Percentiles rank a stretch among this genome's conserved stretches.
Conservation (phyloP, 1,284 basidiomycete genomes). For the Apiotrichum porosum region DNA sequence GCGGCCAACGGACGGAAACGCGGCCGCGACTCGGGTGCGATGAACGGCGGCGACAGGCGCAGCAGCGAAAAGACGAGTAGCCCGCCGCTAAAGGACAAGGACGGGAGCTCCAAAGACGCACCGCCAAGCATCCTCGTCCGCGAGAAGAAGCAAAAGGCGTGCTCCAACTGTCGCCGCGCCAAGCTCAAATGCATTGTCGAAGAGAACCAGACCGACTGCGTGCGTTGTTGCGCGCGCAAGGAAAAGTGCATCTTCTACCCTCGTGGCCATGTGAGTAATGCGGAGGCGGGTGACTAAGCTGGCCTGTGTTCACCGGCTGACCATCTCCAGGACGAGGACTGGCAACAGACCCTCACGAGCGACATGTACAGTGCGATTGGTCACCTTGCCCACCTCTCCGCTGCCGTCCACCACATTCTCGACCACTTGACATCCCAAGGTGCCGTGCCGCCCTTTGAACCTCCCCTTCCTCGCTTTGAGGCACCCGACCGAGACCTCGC, state of each 20-base stretch:
- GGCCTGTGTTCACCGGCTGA: no score
- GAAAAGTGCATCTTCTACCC: constrained; percentile 42
- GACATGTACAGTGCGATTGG: constrained; percentile 31
- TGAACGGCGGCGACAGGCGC: no score
- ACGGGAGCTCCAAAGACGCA: constrained; percentile 5
- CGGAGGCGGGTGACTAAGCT: no score
- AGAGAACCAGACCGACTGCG: constrained; percentile 31
- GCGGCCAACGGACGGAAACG: no score
- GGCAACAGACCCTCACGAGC: constrained; percentile 35
- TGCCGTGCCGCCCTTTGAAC: constrained; percentile 26
- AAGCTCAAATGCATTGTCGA: constrained; percentile 44
- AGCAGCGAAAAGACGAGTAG: no score
- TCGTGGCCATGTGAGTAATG: constrained; percentile 31
- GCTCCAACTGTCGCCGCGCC: constrained; percentile 38
- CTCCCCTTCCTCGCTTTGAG: constrained; percentile 22
- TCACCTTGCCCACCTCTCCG: constrained; percentile 30
- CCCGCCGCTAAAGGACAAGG: neutral
- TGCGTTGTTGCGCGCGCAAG: constrained; percentile 37
- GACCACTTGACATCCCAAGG: constrained; percentile 26
- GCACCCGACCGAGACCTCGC: constrained; percentile 32
- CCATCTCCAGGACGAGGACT: constrained; percentile 46
- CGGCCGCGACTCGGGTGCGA: no score
- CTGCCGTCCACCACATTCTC: constrained; percentile 35
- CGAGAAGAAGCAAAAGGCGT: constrained; percentile 35
- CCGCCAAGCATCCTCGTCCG: constrained; percentile 17